Conservation (phyloP, 2,329 filamentous ascomycete species). For the Cercospora canescens region DNA sequence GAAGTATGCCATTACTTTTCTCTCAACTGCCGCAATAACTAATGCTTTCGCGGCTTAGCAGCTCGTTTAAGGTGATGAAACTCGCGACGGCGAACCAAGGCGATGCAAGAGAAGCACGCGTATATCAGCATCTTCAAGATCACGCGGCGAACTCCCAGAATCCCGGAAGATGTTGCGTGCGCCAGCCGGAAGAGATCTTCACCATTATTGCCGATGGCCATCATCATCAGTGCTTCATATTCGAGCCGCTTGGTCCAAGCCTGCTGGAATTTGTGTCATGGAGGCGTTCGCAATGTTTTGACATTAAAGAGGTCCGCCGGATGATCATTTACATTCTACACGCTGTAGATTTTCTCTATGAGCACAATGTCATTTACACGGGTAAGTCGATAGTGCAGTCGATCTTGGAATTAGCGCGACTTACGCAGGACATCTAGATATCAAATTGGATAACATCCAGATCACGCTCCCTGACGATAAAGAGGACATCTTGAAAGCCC, state of each 20-base stretch:
- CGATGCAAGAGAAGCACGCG: not conserved
- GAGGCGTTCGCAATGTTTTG: not conserved
- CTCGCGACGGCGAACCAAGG: not conserved
- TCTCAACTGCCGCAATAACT: not conserved
- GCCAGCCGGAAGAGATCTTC: not conserved
- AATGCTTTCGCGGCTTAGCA: not conserved
- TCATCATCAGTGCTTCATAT: not conserved
- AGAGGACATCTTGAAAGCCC: not conserved
- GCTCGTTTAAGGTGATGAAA: not conserved
- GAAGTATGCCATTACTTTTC: constrained; percentile 1
- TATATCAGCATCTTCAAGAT: not conserved
- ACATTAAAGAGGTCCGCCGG: constrained; percentile 1
- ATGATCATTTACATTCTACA: constrained; percentile 1
- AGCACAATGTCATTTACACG: constrained; percentile 1
- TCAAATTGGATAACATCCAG: constrained; percentile 8
- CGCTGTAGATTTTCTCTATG: constrained; percentile 1
- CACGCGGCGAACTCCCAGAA: not conserved
- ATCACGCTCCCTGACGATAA: constrained; percentile 1
- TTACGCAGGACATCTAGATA: constrained; percentile 3
- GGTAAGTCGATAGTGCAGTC: not conserved
- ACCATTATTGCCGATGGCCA: not conserved
- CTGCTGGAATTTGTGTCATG: not conserved
- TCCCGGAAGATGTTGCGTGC: not conserved
- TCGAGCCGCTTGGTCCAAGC: constrained; percentile 1
- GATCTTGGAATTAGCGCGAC: not conserved